Evolutionary conservation across 257 asterid species (phyloP), one percentile per base, ranked within the genome.

Genomic region (Nicotiana tomentosiformis): DNA sequence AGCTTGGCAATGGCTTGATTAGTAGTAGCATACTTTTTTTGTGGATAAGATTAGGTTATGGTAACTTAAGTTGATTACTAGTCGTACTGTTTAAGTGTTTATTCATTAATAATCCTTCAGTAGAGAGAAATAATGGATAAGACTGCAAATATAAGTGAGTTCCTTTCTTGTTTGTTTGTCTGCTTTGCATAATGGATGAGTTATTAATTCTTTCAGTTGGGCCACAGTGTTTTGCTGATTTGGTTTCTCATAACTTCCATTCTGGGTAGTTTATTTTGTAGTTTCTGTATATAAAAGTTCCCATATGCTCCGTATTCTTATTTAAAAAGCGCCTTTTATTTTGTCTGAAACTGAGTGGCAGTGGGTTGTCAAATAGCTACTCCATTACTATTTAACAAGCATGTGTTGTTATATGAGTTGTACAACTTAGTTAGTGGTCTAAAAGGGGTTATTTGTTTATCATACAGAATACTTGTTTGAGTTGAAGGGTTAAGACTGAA

Each of bases 401-500:
- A 65, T 65, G 32, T 46, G 29, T 80, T 65, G 32, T 80, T 62
- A 20, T 26, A 20, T 29, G 66, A 60, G 55, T 79, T 43, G 66
- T 37, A 77, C 29, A 57, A n/a, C 80, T 62, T 77, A 11, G 10
- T 81, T 86, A 82, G 77, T 81, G 10, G 33, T 29, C 20, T 60
- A 37, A 33, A 84, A 16, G 77, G 17, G 78, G 60, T 9, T 43
- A 43, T 85, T 85, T 86, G 87, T 81, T 49, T 79, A 84, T 83
- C 49, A 29, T 65, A 77, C 84, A 87, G 89, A 81, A 53, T 72
- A 62, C 39, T 69, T 33, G 46, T 26, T 43, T 9, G 74, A 51
- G 55, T 53, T 83, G 90, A 89, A 74, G 85, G 80, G 18, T 32
- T 62, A 67, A 84, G 61, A 64, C 82, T 80, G 49, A 87, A 82